Evolutionary conservation across 116 monocot species (phyloP).

Genomic region (Dioscorea cayenensis): DNA sequence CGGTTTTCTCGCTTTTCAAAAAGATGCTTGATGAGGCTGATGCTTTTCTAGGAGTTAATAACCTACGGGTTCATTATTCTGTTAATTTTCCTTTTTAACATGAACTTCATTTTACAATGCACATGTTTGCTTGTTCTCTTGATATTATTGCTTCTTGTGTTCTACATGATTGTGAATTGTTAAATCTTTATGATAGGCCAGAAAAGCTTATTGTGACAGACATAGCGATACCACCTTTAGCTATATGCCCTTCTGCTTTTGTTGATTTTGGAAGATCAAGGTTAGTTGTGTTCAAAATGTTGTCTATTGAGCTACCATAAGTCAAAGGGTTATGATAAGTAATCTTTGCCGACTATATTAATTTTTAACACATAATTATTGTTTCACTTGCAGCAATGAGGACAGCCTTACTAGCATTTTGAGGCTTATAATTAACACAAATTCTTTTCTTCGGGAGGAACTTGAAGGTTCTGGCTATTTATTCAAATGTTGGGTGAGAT

Average conservation of each 20-base stretch:
- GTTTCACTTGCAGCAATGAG: conserved; percentile 62
- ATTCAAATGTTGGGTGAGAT: conserved; percentile 64
- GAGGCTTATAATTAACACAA: conserved; percentile 54
- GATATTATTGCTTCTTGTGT: conserved; percentile 1
- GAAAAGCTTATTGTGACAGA: conserved; percentile 90
- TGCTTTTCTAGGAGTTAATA: not conserved
- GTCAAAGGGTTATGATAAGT: too few species aligned
- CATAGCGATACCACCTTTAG: conserved; percentile 78
- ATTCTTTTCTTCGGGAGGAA: conserved; percentile 64
- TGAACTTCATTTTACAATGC: not conserved
- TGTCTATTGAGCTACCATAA: too few species aligned
- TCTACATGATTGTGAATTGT: conserved; percentile 88
- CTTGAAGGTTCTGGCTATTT: conserved; percentile 48
- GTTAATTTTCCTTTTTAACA: too few species aligned
- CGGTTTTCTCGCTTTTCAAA: conserved; percentile 62
- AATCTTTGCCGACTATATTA: too few species aligned
- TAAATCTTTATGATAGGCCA: conserved; percentile 71
- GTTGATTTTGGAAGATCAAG: conserved; percentile 54
- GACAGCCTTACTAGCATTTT: conserved; percentile 71
- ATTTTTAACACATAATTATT: too few species aligned
- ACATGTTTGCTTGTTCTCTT: not conserved
- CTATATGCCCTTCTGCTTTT: conserved; percentile 74
- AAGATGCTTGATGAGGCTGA: conserved; percentile 79
- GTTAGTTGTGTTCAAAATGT: conserved; percentile 13
- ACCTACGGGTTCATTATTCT: too few species aligned